These are phyloP conservation scores for Phytopythium aichiense DNA, from an alignment of 352 stramenopile species.

Conservation along the genomic window DNA sequence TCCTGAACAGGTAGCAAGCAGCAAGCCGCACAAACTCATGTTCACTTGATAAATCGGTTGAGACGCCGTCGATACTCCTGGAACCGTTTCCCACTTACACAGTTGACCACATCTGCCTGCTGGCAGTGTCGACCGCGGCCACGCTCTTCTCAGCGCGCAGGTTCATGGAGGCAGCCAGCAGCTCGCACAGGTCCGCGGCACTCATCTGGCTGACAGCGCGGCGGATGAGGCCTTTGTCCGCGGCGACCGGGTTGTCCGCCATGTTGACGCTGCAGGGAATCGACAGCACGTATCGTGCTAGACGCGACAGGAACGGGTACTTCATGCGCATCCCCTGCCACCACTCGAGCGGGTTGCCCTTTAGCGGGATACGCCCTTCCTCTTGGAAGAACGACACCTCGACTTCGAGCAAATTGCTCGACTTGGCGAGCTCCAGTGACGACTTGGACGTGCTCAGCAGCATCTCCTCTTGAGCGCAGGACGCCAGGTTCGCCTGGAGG, in stretches of 20 bases:
- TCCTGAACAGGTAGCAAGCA: no score
- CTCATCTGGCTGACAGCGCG: slow-evolving; percentile 34
- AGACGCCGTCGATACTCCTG: not conserved
- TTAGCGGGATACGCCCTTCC: slow-evolving; percentile 49
- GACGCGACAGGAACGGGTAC: slow-evolving; percentile 66
- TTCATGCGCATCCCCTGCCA: slow-evolving; percentile 75
- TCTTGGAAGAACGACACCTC: slow-evolving; percentile 80
- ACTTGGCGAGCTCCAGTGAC: slow-evolving; percentile 60
- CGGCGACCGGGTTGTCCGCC: slow-evolving; percentile 43
- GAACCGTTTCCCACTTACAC: slow-evolving; percentile 15
- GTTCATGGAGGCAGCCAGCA: slow-evolving; percentile 51
- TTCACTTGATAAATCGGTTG: not conserved
- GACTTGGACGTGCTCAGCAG: slow-evolving; percentile 64
- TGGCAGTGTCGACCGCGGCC: slow-evolving; percentile 30
- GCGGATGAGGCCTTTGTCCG: slow-evolving; percentile 41
- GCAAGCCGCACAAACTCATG: not conserved
- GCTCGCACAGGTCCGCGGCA: slow-evolving; percentile 33
- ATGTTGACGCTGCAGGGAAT: slow-evolving; percentile 49
- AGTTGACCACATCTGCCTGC: slow-evolving; percentile 51
- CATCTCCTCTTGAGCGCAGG: slow-evolving; percentile 72
- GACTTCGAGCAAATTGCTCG: slow-evolving; percentile 70
- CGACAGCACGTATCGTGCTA: slow-evolving; percentile 65
- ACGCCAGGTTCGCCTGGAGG: slow-evolving; percentile 65
- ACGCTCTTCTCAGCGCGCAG: slow-evolving; percentile 44
- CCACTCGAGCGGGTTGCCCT: slow-evolving; percentile 67